Conservation (phyloP, 2,329 filamentous ascomycete species). For the Penicillium frequentans region DNA sequence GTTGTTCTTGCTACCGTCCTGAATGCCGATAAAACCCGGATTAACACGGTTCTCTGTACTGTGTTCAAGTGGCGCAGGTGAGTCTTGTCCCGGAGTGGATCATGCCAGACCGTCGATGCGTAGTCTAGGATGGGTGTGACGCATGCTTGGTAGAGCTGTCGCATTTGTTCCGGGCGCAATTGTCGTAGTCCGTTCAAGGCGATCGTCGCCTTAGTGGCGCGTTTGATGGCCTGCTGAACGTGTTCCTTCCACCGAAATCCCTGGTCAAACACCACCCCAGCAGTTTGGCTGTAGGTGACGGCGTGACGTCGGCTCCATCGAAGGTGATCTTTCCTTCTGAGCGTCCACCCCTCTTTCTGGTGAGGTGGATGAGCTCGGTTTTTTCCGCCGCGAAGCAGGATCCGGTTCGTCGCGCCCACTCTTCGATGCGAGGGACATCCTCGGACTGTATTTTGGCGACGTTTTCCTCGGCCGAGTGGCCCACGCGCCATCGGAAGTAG, state of each 20-base stretch:
- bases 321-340: too few species aligned
- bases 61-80: conserved; percentile 20
- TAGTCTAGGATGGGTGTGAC: conserved; percentile 25
- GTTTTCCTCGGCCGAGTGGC: too few species aligned
- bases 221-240: conserved; percentile 18
- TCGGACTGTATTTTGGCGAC: too few species aligned
- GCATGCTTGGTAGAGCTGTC: conserved; percentile 27
- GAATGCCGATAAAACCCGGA: conserved; percentile 24
- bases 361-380: too few species aligned
- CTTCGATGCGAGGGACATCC: too few species aligned
- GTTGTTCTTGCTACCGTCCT: conserved; percentile 18
- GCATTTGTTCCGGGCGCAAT: conserved; percentile 24
- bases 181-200: conserved; percentile 18
- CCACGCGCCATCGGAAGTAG: too few species aligned
- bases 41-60: background rate
- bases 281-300: conserved; percentile 19
- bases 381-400: too few species aligned
- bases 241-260: conserved; percentile 23
- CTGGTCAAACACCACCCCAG: conserved; percentile 29
- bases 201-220: conserved; percentile 16
- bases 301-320: too few species aligned
- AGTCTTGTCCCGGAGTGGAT: conserved; percentile 21
- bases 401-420: too few species aligned
- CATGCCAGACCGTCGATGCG: conserved; percentile 25
- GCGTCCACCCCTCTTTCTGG: too few species aligned